Conservation (phyloP, 176 grass and related monocot species). For the Bothriochloa decipiens region DNA sequence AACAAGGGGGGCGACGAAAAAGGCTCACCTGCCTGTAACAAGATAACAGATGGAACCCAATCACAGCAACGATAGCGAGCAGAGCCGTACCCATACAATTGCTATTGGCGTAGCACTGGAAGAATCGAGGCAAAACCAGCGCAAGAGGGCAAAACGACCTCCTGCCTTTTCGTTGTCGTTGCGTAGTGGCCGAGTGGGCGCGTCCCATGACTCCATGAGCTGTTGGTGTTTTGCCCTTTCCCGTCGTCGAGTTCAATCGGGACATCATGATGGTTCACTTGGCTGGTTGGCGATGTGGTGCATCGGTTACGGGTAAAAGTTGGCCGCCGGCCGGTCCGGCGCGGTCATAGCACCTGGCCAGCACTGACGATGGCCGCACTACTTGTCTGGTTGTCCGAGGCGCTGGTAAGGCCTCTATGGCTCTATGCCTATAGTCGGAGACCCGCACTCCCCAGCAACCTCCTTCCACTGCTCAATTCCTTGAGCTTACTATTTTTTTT, state of each 20-base stretch:
- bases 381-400: neutral
- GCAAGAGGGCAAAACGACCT: neutral
- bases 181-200: neutral
- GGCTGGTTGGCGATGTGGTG: neutral
- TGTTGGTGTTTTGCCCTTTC: neutral
- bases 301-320: neutral
- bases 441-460: neutral
- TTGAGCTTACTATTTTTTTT: no score
- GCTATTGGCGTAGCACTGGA: slow-evolving; percentile 11
- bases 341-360: slow-evolving; percentile 35
- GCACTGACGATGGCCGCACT: slow-evolving; percentile 33
- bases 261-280: neutral
- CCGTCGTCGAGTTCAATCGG: slow-evolving; percentile 11
- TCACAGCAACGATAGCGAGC: neutral
- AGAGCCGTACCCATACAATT: neutral
- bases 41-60: slow-evolving; percentile 16
- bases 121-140: neutral
- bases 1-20: neutral
- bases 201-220: neutral
- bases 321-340: neutral
- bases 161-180: neutral
- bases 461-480: neutral
- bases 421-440: no score
- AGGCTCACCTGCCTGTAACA: neutral
- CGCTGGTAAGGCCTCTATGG: neutral